These are phyloP conservation scores for Emydomyces testavorans DNA, from an alignment of 2,329 filamentous ascomycete genomes.

Conservation along the genomic window DNA sequence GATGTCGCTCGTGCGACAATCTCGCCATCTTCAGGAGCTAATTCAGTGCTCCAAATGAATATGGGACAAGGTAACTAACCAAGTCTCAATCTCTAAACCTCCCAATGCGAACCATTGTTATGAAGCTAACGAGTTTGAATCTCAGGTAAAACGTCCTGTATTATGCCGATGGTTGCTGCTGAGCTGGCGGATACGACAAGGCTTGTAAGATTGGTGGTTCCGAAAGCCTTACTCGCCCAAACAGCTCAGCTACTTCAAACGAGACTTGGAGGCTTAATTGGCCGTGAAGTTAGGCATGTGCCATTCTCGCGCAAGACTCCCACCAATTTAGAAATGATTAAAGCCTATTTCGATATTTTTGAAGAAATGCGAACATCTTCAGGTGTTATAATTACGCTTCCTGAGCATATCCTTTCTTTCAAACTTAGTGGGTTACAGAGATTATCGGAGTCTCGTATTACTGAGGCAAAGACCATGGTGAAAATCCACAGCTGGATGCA, in stretches of 20 bases:
- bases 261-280: conserved; percentile 46
- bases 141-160: conserved; percentile 52
- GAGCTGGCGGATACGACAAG: conserved; percentile 41
- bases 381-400: conserved; percentile 49
- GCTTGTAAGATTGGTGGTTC: conserved; percentile 48
- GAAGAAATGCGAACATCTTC: conserved; percentile 16
- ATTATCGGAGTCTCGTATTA: conserved; percentile 38
- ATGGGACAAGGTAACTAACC: conserved; percentile 51
- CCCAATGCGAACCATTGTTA: not conserved
- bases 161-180: conserved; percentile 53
- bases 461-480: conserved; percentile 41
- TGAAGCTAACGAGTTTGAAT: conserved; percentile 4
- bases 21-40: conserved; percentile 39
- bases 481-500: conserved; percentile 42
- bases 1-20: conserved; percentile 53
- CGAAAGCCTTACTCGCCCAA: conserved; percentile 50
- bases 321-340: conserved; percentile 25
- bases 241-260: conserved; percentile 47
- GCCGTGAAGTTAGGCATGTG: conserved; percentile 45
- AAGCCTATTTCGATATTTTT: conserved; percentile 31
- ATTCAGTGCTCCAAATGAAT: conserved; percentile 54
- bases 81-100: not conserved
- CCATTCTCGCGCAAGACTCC: conserved; percentile 45
- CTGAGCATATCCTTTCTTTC: conserved; percentile 56
- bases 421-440: conserved; percentile 50